Evolutionary conservation across 169 alveolate genomes (phyloP).

Genomic region (Plasmodium vivax): DNA sequence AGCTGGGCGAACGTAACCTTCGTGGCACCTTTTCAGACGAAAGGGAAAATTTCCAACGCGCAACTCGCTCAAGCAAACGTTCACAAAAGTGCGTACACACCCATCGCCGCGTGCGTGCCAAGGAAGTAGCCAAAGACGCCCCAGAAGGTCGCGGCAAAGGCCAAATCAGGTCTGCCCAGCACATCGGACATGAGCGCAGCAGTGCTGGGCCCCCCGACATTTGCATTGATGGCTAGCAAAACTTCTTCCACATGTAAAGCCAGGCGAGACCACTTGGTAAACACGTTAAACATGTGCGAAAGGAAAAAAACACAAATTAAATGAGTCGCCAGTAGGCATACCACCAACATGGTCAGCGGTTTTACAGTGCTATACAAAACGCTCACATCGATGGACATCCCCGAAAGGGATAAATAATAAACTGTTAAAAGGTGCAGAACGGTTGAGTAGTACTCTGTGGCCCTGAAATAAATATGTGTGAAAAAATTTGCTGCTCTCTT

Average conservation of each 20-base stretch:
- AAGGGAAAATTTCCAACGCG: not conserved
- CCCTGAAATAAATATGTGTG: slow-evolving; percentile 14
- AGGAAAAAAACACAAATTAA: slow-evolving; percentile 10
- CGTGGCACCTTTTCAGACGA: not conserved
- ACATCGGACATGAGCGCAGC: slow-evolving; percentile 54
- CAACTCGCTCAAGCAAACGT: not conserved
- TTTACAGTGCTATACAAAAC: not conserved
- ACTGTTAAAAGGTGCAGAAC: slow-evolving; percentile 33
- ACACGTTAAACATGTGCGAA: slow-evolving; percentile 16
- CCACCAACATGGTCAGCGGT: slow-evolving; percentile 1
- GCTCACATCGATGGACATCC: slow-evolving; percentile 30
- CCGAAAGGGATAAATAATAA: slow-evolving; percentile 45
- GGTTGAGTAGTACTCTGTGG: slow-evolving; percentile 44
- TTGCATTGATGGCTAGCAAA: slow-evolving; percentile 62
- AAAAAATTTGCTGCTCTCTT: not conserved
- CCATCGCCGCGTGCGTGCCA: slow-evolving; percentile 22
- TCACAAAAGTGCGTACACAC: not conserved
- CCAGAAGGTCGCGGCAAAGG: slow-evolving; percentile 43
- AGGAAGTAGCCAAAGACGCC: slow-evolving; percentile 45
- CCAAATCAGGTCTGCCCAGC: slow-evolving; percentile 26
- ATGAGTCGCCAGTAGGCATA: slow-evolving; percentile 27
- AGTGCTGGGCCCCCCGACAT: slow-evolving; percentile 62
- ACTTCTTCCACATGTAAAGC: slow-evolving; percentile 31
- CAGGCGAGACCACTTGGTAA: not conserved
- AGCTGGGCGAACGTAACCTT: not conserved